Evolutionary conservation across 805 yeast species (phyloP).

Genomic region (Yarrowia divulgata): DNA sequence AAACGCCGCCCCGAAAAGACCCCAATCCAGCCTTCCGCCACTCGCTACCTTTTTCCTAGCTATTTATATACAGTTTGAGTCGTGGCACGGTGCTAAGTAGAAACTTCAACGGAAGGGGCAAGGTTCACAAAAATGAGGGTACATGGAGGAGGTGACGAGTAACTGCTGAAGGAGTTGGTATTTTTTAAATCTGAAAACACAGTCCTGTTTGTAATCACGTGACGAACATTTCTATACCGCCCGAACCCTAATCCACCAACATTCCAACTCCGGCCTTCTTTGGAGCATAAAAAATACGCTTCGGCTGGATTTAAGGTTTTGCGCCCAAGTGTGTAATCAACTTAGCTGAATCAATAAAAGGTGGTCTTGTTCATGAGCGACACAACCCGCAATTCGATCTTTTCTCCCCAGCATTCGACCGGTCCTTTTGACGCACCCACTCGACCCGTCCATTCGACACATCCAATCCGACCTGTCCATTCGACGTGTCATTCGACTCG

Average conservation of each 20-base stretch:
- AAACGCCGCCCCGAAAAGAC: not conserved
- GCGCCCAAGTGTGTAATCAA: constrained; percentile 36
- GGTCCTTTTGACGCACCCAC: too few species aligned
- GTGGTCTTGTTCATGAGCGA: constrained; percentile 15
- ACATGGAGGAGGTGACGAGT: not conserved
- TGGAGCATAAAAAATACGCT: constrained; percentile 37
- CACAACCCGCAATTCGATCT: too few species aligned
- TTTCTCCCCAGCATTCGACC: too few species aligned
- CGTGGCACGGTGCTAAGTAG: constrained; percentile 36
- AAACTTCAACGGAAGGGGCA: constrained; percentile 38
- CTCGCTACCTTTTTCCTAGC: constrained; percentile 10
- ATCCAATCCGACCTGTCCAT: too few species aligned
- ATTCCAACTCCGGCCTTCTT: not conserved
- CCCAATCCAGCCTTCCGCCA: not conserved
- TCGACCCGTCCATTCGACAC: too few species aligned
- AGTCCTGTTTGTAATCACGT: not conserved
- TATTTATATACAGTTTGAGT: constrained; percentile 22
- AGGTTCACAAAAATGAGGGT: constrained; percentile 26
- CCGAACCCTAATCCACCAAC: not conserved
- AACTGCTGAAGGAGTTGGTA: too few species aligned
- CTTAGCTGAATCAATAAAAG: constrained; percentile 35
- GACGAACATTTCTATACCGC: not conserved
- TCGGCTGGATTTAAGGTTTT: constrained; percentile 14
- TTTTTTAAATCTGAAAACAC: not conserved
- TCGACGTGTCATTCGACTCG: too few species aligned